A percentile compares a stretch with the other conserved stretches of the same genome.
Evolutionary conservation across 345 rosid genomes (phyloP).

Genomic region (thale cress (Arabidopsis thaliana)): DNA sequence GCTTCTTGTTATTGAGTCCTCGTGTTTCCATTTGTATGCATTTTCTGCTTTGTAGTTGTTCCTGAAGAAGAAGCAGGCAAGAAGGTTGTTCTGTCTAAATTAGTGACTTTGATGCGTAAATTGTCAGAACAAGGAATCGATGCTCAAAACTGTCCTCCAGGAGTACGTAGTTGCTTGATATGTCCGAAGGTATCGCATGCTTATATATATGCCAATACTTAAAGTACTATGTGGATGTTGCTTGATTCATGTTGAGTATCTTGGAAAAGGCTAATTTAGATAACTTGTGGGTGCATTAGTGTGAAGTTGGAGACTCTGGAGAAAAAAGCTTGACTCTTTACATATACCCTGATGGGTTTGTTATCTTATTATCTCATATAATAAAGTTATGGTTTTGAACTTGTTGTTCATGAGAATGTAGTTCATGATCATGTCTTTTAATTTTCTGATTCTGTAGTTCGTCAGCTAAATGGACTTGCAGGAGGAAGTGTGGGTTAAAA

Average conservation of each 20-base stretch:
- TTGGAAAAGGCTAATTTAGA: not conserved
- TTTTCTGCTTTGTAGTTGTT: slow-evolving; percentile 44
- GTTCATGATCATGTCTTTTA: slow-evolving; percentile 8
- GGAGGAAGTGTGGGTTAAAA: slow-evolving; percentile 79
- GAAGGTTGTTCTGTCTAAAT: slow-evolving; percentile 17
- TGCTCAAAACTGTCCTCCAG: slow-evolving; percentile 50
- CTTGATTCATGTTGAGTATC: slow-evolving; percentile 15
- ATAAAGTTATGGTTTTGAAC: slow-evolving; percentile 18
- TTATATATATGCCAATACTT: not conserved
- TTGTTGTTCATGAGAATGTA: slow-evolving; percentile 22
- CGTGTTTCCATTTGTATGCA: not conserved
- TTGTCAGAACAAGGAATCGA: slow-evolving; percentile 60
- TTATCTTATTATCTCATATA: slow-evolving; percentile 12
- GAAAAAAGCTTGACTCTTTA: slow-evolving; percentile 71
- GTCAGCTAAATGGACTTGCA: slow-evolving; percentile 79
- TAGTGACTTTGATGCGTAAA: slow-evolving; percentile 54
- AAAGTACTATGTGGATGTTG: slow-evolving; percentile 7
- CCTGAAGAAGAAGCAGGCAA: slow-evolving; percentile 40
- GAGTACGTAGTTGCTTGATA: slow-evolving; percentile 59
- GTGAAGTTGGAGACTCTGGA: slow-evolving; percentile 68
- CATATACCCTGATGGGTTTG: slow-evolving; percentile 66
- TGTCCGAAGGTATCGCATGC: slow-evolving; percentile 66
- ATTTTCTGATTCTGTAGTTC: slow-evolving; percentile 48
- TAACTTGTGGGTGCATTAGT: slow-evolving; percentile 52
- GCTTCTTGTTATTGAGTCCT: not conserved